Percentiles rank a stretch among this genome's conserved stretches.
Conservation (phyloP, 2,329 filamentous ascomycete genomes). For the Cryphonectria naterciae region DNA sequence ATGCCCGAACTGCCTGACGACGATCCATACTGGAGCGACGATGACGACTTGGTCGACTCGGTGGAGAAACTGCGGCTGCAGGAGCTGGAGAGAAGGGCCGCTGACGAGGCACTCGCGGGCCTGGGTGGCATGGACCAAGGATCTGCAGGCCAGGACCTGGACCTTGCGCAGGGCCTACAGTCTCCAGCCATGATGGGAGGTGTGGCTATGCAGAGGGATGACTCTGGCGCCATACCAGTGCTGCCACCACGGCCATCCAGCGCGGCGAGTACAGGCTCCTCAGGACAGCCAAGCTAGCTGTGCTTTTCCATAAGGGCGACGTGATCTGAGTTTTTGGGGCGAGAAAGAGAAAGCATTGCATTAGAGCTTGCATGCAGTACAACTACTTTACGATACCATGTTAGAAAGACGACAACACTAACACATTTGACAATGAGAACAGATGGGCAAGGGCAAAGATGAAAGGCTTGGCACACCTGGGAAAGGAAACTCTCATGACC, state of each 20-base stretch:
- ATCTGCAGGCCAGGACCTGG: constrained; percentile 28
- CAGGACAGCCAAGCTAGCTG: constrained; percentile 33
- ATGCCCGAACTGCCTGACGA: constrained; percentile 64
- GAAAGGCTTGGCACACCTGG: not conserved
- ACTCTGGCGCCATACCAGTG: constrained; percentile 37
- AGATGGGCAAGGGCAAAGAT: not conserved
- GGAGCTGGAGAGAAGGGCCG: constrained; percentile 53
- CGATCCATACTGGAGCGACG: constrained; percentile 65
- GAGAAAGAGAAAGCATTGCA: not conserved
- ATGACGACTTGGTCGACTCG: constrained; percentile 66
- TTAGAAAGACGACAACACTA: not conserved
- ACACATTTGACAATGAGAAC: not conserved
- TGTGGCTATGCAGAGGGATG: constrained; percentile 48
- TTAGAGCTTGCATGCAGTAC: constrained; percentile 11
- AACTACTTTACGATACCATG: constrained; percentile 15
- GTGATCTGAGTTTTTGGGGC: not conserved
- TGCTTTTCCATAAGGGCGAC: not conserved
- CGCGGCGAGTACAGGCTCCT: constrained; percentile 45
- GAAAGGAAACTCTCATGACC: not conserved
- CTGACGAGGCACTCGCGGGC: constrained; percentile 42
- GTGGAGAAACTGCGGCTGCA: constrained; percentile 61
- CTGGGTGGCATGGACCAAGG: constrained; percentile 22
- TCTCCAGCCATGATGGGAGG: constrained; percentile 42
- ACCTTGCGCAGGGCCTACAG: constrained; percentile 33
- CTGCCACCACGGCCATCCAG: constrained; percentile 46